Evolutionary conservation across 2,329 filamentous ascomycete genomes (phyloP).

Genomic region (Paracoccidioides brasiliensis): DNA sequence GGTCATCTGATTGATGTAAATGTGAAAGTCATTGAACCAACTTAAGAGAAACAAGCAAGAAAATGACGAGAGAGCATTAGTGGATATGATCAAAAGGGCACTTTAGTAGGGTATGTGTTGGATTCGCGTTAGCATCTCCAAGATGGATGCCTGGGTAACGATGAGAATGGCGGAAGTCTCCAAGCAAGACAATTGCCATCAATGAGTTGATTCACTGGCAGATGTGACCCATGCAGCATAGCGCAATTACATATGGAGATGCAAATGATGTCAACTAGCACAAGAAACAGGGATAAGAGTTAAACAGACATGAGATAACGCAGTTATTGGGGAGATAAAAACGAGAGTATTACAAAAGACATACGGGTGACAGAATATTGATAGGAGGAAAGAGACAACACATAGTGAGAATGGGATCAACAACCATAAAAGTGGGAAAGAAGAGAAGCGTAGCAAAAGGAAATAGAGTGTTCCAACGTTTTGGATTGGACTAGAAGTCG

Average conservation of each 20-base stretch:
- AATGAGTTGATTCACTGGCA: background rate
- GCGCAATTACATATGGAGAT: background rate
- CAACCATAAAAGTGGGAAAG: background rate
- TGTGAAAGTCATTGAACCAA: no score
- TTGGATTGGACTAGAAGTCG: background rate
- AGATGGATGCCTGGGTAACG: background rate
- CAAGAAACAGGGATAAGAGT: background rate
- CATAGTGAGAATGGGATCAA: background rate
- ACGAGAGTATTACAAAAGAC: background rate
- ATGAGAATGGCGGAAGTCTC: background rate
- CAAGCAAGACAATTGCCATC: background rate
- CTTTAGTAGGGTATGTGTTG: background rate
- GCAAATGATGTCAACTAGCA: background rate
- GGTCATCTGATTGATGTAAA: background rate
- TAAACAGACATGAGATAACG: background rate
- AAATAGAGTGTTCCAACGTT: background rate
- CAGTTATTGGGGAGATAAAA: background rate
- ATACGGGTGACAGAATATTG: background rate
- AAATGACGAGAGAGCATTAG: background rate
- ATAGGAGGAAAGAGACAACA: background rate
- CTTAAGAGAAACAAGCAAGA: background rate
- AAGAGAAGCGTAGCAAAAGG: background rate
- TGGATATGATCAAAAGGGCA: background rate
- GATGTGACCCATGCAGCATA: background rate
- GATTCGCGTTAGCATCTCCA: background rate